Conservation (phyloP, 805 yeast genomes). For the Wickerhamiella sorbophila region DNA sequence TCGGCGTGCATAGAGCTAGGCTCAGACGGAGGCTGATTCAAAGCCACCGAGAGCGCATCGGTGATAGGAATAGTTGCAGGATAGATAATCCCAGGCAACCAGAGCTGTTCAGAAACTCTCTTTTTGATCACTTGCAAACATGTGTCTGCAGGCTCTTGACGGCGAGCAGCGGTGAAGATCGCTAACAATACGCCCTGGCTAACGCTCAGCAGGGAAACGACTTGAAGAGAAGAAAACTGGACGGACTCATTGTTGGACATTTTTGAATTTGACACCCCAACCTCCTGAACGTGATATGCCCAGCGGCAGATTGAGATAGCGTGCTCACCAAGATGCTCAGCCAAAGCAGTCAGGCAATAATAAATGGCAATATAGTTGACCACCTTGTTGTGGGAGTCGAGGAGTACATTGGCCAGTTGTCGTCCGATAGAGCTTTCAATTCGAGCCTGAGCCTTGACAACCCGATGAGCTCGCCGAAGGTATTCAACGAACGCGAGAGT, state of each 20-base stretch:
- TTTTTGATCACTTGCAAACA: constrained; percentile 6
- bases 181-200: constrained; percentile 12
- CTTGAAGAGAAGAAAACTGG: constrained; percentile 1
- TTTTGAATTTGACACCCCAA: background rate
- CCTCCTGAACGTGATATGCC: constrained; percentile 6
- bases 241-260: background rate
- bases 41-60: constrained; percentile 8
- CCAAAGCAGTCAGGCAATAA: constrained; percentile 10
- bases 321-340: constrained; percentile 1
- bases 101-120: constrained; percentile 9
- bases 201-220: constrained; percentile 1
- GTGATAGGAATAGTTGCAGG: constrained; percentile 10
- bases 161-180: constrained; percentile 3
- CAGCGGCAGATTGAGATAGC: constrained; percentile 10
- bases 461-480: constrained; percentile 9
- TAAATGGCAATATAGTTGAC: constrained; percentile 13
- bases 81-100: constrained; percentile 18
- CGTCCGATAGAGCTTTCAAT: constrained; percentile 7
- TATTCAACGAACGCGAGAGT: constrained; percentile 16
- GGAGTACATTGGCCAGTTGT: constrained; percentile 8
- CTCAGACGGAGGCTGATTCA: constrained; percentile 3
- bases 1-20: background rate
- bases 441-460: background rate
- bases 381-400: constrained; percentile 3
- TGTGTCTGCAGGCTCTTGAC: constrained; percentile 6